phyloP scores from a whole-genome alignment of 2,329 filamentous ascomycete species.

The Penicillium sp. region DNA sequence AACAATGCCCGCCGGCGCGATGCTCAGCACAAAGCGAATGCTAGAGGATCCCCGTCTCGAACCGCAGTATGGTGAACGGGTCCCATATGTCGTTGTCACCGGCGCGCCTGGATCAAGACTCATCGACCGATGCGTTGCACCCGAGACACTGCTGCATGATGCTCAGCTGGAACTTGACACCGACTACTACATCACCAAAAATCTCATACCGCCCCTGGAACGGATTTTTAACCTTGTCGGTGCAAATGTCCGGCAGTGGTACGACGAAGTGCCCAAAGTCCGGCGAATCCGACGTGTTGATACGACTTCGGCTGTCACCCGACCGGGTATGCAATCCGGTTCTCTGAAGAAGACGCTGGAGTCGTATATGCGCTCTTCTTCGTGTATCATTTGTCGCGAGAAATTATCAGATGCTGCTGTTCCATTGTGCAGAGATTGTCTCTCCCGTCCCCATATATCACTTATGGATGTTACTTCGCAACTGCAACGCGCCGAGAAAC shows the following conservation, averaged over 20 bases:
- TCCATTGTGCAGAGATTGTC: constrained; percentile 46
- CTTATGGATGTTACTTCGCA: constrained; percentile 67
- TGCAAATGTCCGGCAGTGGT: constrained; percentile 88
- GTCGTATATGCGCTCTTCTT: constrained; percentile 82
- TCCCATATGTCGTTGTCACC: constrained; percentile 91
- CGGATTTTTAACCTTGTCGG: constrained; percentile 96
- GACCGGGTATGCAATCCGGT: constrained; percentile 28
- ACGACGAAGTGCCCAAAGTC: constrained; percentile 93
- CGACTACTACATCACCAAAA: constrained; percentile 97
- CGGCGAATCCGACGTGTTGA: constrained; percentile 73
- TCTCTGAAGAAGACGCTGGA: constrained; percentile 76
- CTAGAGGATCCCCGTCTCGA: constrained; percentile 82
- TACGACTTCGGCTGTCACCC: constrained; percentile 34
- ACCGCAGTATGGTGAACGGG: constrained; percentile 91
- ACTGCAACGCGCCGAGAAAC: constrained; percentile 66
- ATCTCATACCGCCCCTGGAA: constrained; percentile 90
- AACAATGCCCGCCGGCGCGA: constrained; percentile 79
- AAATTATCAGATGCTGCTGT: constrained; percentile 56
- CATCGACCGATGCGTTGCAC: constrained; percentile 86
- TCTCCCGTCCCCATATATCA: constrained; percentile 55
- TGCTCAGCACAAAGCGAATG: constrained; percentile 87
- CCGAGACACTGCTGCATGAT: constrained; percentile 77
- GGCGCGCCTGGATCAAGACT: constrained; percentile 85
- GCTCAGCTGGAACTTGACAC: constrained; percentile 82
- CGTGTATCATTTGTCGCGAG: constrained; percentile 75